These are phyloP conservation scores for Pleurotus tuoliensis DNA, from an alignment of 768 basidiomycete genomes.

Conservation along the genomic window DNA sequence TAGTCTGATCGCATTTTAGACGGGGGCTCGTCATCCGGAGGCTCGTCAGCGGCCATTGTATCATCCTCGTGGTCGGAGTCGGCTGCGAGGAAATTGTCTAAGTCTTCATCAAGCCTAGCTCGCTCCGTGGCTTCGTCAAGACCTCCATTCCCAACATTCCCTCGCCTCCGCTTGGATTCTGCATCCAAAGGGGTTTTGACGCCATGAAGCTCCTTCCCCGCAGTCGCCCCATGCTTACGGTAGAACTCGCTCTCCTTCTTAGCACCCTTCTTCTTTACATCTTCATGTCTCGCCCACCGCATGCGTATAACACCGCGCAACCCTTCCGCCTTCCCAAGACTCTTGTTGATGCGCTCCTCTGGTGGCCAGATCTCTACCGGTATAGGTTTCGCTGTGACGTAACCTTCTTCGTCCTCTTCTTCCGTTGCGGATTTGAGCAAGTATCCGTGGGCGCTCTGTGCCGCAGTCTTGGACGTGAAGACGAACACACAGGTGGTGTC, in stretches of 20 bases:
- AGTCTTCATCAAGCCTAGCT: conserved; percentile 57
- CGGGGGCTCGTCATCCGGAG: conserved; percentile 27
- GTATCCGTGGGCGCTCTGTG: conserved; percentile 44
- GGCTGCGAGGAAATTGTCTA: conserved; percentile 64
- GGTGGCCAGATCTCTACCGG: conserved; percentile 77
- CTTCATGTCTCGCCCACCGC: conserved; percentile 70
- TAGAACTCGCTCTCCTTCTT: conserved; percentile 75
- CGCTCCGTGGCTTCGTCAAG: conserved; percentile 28
- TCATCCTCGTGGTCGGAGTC: conserved; percentile 27
- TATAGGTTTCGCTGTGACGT: conserved; percentile 61
- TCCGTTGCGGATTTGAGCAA: conserved; percentile 52
- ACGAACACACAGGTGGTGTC: conserved; percentile 81
- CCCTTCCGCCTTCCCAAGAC: conserved; percentile 65
- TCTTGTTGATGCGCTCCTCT: conserved; percentile 70
- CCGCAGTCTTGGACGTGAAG: conserved; percentile 53
- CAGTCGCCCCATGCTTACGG: conserved; percentile 60
- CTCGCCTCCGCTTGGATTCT: conserved; percentile 23
- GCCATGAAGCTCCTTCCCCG: conserved; percentile 55
- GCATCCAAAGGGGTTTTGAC: conserved; percentile 20
- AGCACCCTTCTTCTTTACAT: conserved; percentile 78
- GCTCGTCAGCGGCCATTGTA: conserved; percentile 11
- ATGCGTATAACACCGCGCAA: conserved; percentile 64
- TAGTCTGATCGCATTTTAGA: conserved; percentile 72
- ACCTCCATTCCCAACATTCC: conserved; percentile 30
- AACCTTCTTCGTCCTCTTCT: conserved; percentile 52